Percentiles rank a stretch among this genome's conserved stretches.
These are phyloP conservation scores for Trichothecium sympodiale DNA, from an alignment of 2,329 filamentous ascomycete genomes.

Conservation along the genomic window DNA sequence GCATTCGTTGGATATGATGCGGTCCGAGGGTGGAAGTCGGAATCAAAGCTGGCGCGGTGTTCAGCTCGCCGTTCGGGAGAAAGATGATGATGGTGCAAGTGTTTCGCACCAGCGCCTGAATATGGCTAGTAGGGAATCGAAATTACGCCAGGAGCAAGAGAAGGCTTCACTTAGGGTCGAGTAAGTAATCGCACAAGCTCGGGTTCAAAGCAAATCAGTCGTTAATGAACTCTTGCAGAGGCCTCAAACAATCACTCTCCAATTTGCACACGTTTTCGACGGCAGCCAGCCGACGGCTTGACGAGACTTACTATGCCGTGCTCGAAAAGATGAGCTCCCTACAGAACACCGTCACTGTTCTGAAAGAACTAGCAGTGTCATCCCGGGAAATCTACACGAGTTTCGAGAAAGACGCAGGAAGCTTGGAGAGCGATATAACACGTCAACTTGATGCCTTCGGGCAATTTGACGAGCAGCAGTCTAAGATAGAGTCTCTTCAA, in stretches of 20 bases:
- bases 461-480: constrained; percentile 54
- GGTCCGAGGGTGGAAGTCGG: constrained; percentile 25
- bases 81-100: constrained; percentile 14
- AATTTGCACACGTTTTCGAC: constrained; percentile 50
- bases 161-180: constrained; percentile 18
- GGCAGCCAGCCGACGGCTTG: constrained; percentile 52
- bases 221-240: constrained; percentile 21
- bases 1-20: constrained; percentile 32
- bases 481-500: constrained; percentile 50
- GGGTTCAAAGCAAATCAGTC: too few species aligned
- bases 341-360: constrained; percentile 49
- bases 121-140: constrained; percentile 24
- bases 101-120: constrained; percentile 5
- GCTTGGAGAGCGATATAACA: constrained; percentile 48
- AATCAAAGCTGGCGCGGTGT: constrained; percentile 33
- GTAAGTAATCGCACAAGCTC: constrained; percentile 12
- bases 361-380: constrained; percentile 56
- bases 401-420: constrained; percentile 49
- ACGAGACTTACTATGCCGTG: constrained; percentile 64
- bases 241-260: constrained; percentile 37
- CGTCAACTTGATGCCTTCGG: constrained; percentile 49
- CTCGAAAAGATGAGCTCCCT: constrained; percentile 56
- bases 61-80: constrained; percentile 15
- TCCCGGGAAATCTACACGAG: constrained; percentile 45
- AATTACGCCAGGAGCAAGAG: constrained; percentile 25